Base-by-base conservation (phyloP, 2,329 filamentous ascomycete genomes). In the Sclerotinia spermophila region DNA sequence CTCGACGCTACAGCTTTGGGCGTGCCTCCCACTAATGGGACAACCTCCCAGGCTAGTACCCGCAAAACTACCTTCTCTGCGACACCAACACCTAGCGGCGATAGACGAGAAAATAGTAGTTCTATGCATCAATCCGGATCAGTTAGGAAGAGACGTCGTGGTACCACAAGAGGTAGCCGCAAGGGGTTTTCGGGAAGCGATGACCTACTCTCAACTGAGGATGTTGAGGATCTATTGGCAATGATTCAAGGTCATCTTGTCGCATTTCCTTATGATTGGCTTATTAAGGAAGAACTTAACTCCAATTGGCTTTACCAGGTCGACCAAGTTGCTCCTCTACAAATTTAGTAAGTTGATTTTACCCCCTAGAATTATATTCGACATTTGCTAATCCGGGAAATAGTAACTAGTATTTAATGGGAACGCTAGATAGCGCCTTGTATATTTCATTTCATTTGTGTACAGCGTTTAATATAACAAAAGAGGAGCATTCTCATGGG, bases 241-340 rank as follows among this genome's bases (percentile, higher is more conserved):
- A 83, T 96, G 82, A 87, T 96, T 38, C 95, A 98, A 80, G 96
- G 96, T 1, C 90, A 94, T 79, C 81, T 99, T 67, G 94, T 99
- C 38, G 84, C 93, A 74, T 99, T 96, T 84, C 96, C 96, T 8
- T 97, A 98, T 81, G 93, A 99, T 78, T 99, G 96, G 94, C 87
- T 97, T 68, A 87, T 92, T 76, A 92, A 90, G 70, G 96, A 98
- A 82, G 96, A 98, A 83, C 89, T 90, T 78, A 94, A 93, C 75
- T 93, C 94, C 70, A 97, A 97, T 79, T 99, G 96, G 96, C 87
- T 97, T 73, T 98, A 97, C 82, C 93, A 95, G 79, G 93, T 98
- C 70, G 96, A 99, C 81, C 91, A 96, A 81, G 90, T 99, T 79
- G 96, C 96, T 77, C 96, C 96, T 70, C 85, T 99, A 82, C 94